Base-by-base conservation (phyloP, 345 rosid species). In the Rubroshorea leprosula region DNA sequence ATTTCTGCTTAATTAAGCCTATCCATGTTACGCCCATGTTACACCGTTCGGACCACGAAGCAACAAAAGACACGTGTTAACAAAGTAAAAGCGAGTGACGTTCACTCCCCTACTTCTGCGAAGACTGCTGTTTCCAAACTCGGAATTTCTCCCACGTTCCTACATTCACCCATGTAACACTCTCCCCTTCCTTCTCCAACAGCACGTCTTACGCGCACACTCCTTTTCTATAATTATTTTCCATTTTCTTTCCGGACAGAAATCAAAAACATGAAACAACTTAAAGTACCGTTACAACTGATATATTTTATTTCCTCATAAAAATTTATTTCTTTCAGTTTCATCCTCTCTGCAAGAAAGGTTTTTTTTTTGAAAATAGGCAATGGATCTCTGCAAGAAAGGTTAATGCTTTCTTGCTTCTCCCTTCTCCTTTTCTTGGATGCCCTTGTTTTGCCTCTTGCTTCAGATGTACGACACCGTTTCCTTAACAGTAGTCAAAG, bases 71-170 rank as follows among this genome's bases (percentile, higher is more conserved):
- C 18, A 58, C 44, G 62, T 58, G 62, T 39, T 4, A 14, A 17
- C 8, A 17, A 1, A 19, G n/a, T 26, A 6, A 19, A 2, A 47
- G 53, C 53, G 53, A 58, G 13, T 47, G 10, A 22, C 1, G 0
- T 0, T 5, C 44, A 13, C 17, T 39, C 24, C 6, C n/a, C 8
- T 13, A 21, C 23, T 6, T 16, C 41, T 26, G 48, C 41, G 35
- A 13, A 15, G 47, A 38, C 31, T 14, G 16, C 31, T 43, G 16
- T 7, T 47, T 41, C 49, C 18, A 15, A 16, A 57, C 50, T 23
- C 35, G 9, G 35, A 35, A 2, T 35, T 35, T 25, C 19, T 47
- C 16, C 6, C 62, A 58, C 62, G 62, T 58, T 56, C 48, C 48
- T 0, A 46, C 43, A 20, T 8, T 25, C 15, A 14, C 43, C 43